Evolutionary conservation across 306 rosid genomes (phyloP).

Genomic region (Quercus agrifolia): DNA sequence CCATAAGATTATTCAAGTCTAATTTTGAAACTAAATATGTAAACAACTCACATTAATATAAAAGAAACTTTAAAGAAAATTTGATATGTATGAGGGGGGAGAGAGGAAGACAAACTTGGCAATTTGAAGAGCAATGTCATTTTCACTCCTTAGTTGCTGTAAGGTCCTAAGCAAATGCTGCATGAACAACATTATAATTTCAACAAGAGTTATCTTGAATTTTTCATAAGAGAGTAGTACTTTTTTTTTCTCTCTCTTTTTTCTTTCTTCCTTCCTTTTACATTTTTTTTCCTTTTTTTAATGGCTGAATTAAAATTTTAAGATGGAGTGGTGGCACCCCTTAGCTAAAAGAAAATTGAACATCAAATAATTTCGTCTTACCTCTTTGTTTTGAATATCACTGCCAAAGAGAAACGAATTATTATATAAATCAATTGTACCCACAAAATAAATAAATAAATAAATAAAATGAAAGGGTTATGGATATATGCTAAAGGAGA

Average conservation of each 20-base stretch:
- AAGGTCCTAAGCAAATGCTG: constrained; percentile 45
- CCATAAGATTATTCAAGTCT: not conserved
- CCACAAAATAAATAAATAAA: not conserved
- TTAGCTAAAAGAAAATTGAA: not conserved
- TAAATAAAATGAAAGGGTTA: not conserved
- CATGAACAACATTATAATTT: constrained; percentile 6
- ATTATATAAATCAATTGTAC: not conserved
- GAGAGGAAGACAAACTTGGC: constrained; percentile 29
- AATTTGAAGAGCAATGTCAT: constrained; percentile 44
- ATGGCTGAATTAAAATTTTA: not conserved
- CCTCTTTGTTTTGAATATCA: constrained; percentile 82
- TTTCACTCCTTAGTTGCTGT: constrained; percentile 42
- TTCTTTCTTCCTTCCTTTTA: not conserved
- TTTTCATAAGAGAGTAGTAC: too few relatives aligned
- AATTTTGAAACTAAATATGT: too few relatives aligned
- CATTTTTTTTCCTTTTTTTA: not conserved
- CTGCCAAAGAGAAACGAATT: constrained; percentile 35
- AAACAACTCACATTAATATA: not conserved
- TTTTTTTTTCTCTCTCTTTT: not conserved
- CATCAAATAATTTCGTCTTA: not conserved
- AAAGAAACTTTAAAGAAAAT: not conserved
- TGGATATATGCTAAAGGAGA: not conserved
- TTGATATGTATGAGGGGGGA: not conserved
- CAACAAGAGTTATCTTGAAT: not conserved
- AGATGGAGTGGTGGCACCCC: not conserved